A percentile compares a stretch with the other conserved stretches of the same genome.
Conservation (phyloP, 345 rosid genomes). For the Bruguiera parviflora region DNA sequence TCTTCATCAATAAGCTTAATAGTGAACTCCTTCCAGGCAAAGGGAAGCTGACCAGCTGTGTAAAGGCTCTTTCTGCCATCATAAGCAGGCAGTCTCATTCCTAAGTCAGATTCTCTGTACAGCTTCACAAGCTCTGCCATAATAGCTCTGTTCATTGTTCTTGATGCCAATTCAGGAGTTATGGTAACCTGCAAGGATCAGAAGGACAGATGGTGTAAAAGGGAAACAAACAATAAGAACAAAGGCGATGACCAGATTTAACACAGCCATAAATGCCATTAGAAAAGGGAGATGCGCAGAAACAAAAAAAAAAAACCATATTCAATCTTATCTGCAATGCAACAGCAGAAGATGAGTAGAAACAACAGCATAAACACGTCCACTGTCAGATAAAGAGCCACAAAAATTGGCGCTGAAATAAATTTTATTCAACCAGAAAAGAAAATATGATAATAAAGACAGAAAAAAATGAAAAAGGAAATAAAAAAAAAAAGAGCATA, state of each 20-base stretch:
- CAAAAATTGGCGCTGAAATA: slow-evolving; percentile 16
- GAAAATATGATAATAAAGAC: too few species aligned
- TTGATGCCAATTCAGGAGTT: slow-evolving; percentile 91
- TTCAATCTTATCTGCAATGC: slow-evolving; percentile 36
- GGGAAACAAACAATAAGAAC: slow-evolving; percentile 45
- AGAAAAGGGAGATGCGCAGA: slow-evolving; percentile 18
- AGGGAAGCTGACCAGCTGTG: slow-evolving; percentile 96
- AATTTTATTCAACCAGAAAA: slow-evolving; percentile 14
- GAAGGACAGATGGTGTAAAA: slow-evolving; percentile 32
- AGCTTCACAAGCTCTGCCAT: slow-evolving; percentile 89
- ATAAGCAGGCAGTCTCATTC: slow-evolving; percentile 92
- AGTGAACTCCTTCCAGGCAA: slow-evolving; percentile 76
- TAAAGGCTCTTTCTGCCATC: slow-evolving; percentile 96
- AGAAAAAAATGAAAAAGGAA: neutral
- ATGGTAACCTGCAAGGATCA: slow-evolving; percentile 80
- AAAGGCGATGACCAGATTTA: slow-evolving; percentile 27
- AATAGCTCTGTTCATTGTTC: slow-evolving; percentile 77
- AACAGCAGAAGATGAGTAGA: slow-evolving; percentile 26
- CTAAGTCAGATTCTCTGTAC: slow-evolving; percentile 84
- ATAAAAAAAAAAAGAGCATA: neutral
- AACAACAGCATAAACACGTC: slow-evolving; percentile 21
- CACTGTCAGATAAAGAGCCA: slow-evolving; percentile 42
- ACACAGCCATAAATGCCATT: slow-evolving; percentile 29
- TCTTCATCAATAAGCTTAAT: slow-evolving; percentile 79
- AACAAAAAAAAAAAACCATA: slow-evolving; percentile 27